Evolutionary conservation across 306 rosid species (phyloP).

Genomic region (Dryas octopetala): DNA sequence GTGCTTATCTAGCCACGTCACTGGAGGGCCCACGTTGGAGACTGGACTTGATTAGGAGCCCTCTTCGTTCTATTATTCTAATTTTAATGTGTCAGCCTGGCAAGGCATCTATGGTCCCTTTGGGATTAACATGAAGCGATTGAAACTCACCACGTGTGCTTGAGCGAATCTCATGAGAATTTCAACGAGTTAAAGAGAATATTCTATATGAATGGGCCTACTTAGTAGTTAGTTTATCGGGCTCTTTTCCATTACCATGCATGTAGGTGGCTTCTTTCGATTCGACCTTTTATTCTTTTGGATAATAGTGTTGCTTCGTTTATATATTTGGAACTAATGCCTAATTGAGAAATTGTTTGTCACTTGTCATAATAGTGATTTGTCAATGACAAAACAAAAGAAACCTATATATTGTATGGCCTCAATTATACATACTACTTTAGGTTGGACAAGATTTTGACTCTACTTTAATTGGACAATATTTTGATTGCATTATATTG

Average conservation of each 20-base stretch:
- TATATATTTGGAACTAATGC: neutral
- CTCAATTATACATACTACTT: no score
- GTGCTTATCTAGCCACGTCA: slow-evolving; percentile 47
- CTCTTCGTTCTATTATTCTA: neutral
- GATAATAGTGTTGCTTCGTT: neutral
- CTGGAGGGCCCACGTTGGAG: neutral
- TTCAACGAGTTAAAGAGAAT: neutral
- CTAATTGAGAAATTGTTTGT: no score
- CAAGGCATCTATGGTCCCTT: neutral
- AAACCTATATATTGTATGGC: no score
- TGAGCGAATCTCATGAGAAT: neutral
- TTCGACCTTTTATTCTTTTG: no score
- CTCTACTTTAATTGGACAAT: no score
- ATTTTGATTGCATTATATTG: no score
- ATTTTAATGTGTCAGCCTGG: neutral
- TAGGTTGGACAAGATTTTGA: no score
- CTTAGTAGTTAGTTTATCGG: neutral
- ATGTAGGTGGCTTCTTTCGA: neutral
- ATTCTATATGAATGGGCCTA: slow-evolving; percentile 13
- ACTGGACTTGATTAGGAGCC: neutral
- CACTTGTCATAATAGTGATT: no score
- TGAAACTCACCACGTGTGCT: slow-evolving; percentile 20
- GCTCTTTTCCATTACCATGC: neutral
- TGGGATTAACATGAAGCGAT: neutral
- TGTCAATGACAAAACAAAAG: no score